Evolutionary conservation across 768 basidiomycete species (phyloP), one percentile per base, ranked within the genome.

Genomic region (Pleurotus tuoliensis): DNA sequence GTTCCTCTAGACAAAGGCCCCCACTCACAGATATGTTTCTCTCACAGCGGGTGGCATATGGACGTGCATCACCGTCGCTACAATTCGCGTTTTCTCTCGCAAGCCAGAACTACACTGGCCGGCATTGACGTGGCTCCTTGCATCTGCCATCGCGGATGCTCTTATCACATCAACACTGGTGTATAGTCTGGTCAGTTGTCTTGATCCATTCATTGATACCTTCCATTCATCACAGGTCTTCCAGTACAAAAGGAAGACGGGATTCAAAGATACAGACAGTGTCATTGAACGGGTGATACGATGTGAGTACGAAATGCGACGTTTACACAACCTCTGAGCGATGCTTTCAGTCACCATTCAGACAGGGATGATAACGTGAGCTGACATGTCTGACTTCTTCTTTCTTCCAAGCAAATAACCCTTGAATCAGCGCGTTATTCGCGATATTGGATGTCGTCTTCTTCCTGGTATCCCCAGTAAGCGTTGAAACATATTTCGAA

Each of bases 141-240:
- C 75, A 0, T 72, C 79, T 11, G 76, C 75, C 4, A 65, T 72
- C 9, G 73, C 75, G 9, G 83, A 83, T 62, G 59, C 77, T 6
- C 59, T 80, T 8, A 83, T 84, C 48, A 76, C 82, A 1, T 55
- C 63, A 0, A 59, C 71, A 1, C 69, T 83, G 5, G 74, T 76
- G 5, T 61, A 68, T 47, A 74, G 70, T 38, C 63, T 83, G 66
- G 81, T 80, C 58, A 18, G 74, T 34, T 34, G 30, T 11, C 64
- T 30, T 51, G 25, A 38, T 47, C 27, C 45, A 25, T 15, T 25
- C 25, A 18, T 41, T 44, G 30, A 8, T 43, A 6, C n/a, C 30
- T n/a, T 39, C 25, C 25, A 40, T 30, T 25, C 8, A 22, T 47
- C 46, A 57, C 15, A 60, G 55, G 12, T 41, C 45, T 18, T 27